Conservation (phyloP, 116 monocot genomes). For the Dioscorea cayenensis region DNA sequence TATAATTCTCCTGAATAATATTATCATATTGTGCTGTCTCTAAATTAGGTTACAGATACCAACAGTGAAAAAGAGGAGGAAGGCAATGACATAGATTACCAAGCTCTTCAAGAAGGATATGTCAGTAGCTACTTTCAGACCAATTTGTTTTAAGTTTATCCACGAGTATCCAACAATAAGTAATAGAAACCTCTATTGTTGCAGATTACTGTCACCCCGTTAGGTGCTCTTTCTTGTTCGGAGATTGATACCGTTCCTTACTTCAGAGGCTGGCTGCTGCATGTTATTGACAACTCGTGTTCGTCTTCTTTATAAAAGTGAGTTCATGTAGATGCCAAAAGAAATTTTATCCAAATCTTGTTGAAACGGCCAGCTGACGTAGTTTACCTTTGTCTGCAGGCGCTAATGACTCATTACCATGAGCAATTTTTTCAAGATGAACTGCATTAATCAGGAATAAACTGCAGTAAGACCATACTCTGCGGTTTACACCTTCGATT, state of each 20-base stretch:
- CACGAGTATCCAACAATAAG: background rate
- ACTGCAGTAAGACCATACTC: no score
- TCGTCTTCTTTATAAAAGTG: no score
- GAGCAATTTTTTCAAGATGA: no score
- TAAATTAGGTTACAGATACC: background rate
- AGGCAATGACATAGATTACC: conserved; percentile 16
- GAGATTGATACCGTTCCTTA: conserved; percentile 27
- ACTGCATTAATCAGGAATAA: no score
- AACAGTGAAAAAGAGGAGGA: conserved; percentile 11
- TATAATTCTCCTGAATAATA: no score
- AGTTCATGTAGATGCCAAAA: no score
- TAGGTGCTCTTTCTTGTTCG: conserved; percentile 16
- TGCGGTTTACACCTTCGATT: no score
- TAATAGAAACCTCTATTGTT: background rate
- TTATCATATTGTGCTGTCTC: background rate
- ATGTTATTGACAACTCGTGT: no score
- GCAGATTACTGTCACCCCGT: conserved; percentile 23
- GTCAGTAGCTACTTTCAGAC: conserved; percentile 17
- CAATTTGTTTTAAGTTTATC: background rate
- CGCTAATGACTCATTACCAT: no score
- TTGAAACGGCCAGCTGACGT: no score
- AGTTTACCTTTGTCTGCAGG: no score
- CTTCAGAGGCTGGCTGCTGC: conserved; percentile 23
- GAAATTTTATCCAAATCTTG: no score
- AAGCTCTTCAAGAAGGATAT: conserved; percentile 44